These are phyloP conservation scores for Arthonia radiata DNA, from an alignment of 495 filamentous ascomycete species.

Conservation along the genomic window DNA sequence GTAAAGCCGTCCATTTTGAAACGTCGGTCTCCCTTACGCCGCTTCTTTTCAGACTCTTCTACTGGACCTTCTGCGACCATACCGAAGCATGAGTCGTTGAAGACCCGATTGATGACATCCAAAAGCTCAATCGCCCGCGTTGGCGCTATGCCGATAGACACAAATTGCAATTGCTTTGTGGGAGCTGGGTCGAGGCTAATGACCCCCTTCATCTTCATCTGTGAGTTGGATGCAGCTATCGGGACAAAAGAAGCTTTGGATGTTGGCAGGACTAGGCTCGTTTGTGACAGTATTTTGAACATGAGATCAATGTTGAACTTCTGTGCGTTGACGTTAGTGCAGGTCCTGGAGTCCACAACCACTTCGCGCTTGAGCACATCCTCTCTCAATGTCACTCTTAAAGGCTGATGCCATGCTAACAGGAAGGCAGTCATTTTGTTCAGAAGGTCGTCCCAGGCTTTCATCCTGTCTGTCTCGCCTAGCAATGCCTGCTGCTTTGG, in stretches of 20 bases:
- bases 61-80: constrained; percentile 20
- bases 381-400: constrained; percentile 22
- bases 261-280: too few species aligned
- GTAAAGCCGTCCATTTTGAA: constrained; percentile 26
- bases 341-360: constrained; percentile 2
- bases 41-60: constrained; percentile 14
- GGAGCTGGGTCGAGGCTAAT: constrained; percentile 46
- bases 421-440: constrained; percentile 33
- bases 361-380: constrained; percentile 7
- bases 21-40: constrained; percentile 15
- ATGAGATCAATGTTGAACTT: too few species aligned
- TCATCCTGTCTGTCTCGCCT: constrained; percentile 30
- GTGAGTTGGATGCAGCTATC: constrained; percentile 33
- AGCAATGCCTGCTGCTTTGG: constrained; percentile 44
- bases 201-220: constrained; percentile 35
- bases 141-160: constrained; percentile 37
- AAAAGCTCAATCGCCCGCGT: constrained; percentile 41
- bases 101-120: constrained; percentile 53
- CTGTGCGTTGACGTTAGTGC: too few species aligned
- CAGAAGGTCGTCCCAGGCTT: constrained; percentile 44
- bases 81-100: constrained; percentile 59
- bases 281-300: too few species aligned
- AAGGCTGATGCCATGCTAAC: constrained; percentile 31
- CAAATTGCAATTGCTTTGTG: constrained; percentile 51
- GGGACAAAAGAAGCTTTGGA: constrained; percentile 45